Evolutionary conservation across 2,329 filamentous ascomycete genomes (phyloP), one percentile per base, ranked within the genome.

Genomic region (Sclerotinia trifoliorum): DNA sequence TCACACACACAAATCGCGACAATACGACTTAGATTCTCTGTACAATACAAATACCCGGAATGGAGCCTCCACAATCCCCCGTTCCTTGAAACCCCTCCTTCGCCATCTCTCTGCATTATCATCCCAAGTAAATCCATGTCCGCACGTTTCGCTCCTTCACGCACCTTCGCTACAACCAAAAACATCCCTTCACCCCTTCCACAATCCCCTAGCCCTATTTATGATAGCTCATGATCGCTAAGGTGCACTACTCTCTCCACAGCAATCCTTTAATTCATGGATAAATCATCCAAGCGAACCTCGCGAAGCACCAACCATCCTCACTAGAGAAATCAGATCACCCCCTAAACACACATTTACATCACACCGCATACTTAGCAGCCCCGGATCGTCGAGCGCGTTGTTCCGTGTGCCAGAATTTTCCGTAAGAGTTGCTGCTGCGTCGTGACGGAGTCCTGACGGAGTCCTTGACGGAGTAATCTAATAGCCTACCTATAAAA

Each of bases 331-430:
- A 49, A n/a, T 1, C 44, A 15, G 6, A 24, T 39, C 32, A 24
- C 29, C 24, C 44, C 58, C 29, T 62, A 44, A 51, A 24, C 13
- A 49, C 58, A 51, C 58, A 29, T 62, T 62, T 39, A 51, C 46
- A 62, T 62, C 58, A 62, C 58, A 62, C 58, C 46, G 46, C 58
- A 62, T 62, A 44, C 58, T 62, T 62, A 62, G 46, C 29, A 24
- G 32, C 58, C 58, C 58, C 58, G 46, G 58, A 62, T 62, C 15
- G 21, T 51, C 58, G n/a, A 51, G 29, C 58, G 58, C 46, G 58
- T 62, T 21, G 29, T 62, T 51, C 58, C 58, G 29, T 21, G 29
- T 62, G 24, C 29, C 46, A 39, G 46, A 39, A 19, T 51, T 46
- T 19, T 42, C n/a, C 15, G 8, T 17, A 17, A 15, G 19, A 44